Conservation (phyloP, 208 protist genomes). For the Trypanosoma mega region DNA sequence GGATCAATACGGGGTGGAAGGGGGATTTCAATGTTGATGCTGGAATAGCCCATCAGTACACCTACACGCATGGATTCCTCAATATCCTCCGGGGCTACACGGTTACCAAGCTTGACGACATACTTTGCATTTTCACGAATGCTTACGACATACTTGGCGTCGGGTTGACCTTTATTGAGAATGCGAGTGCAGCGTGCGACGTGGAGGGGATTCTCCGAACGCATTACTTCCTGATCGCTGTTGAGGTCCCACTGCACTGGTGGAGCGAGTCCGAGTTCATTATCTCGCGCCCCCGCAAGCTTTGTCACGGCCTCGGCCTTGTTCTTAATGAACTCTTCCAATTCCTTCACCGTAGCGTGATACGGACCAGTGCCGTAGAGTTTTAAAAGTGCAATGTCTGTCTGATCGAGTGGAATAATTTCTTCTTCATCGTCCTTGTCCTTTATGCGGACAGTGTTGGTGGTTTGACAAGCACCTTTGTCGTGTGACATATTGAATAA, state of each 20-base stretch:
- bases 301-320: constrained; percentile 96
- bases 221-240: constrained; percentile 96
- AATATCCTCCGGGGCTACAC: constrained; percentile 99
- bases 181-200: constrained; percentile 99
- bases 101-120: constrained; percentile 99
- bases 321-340: constrained; percentile 97
- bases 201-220: constrained; percentile 97
- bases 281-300: constrained; percentile 97
- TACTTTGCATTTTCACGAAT: constrained; percentile 99
- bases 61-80: constrained; percentile 99
- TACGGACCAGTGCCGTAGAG: constrained; percentile 98
- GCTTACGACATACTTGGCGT: constrained; percentile 98
- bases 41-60: constrained; percentile 95
- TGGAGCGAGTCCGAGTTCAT: constrained; percentile 98
- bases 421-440: constrained; percentile 83
- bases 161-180: constrained; percentile 91
- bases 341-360: constrained; percentile 94
- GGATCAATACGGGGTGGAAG: constrained; percentile 99
- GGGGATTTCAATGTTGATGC: constrained; percentile 99
- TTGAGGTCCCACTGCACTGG: constrained; percentile 99
- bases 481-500: constrained; percentile 62
- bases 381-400: constrained; percentile 99
- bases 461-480: constrained; percentile 87
- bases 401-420: constrained; percentile 96
- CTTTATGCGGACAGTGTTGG: constrained; percentile 68